Conservation (phyloP, 202 grass and related monocot species). For the Bolboschoenoplectus hybrid region DNA sequence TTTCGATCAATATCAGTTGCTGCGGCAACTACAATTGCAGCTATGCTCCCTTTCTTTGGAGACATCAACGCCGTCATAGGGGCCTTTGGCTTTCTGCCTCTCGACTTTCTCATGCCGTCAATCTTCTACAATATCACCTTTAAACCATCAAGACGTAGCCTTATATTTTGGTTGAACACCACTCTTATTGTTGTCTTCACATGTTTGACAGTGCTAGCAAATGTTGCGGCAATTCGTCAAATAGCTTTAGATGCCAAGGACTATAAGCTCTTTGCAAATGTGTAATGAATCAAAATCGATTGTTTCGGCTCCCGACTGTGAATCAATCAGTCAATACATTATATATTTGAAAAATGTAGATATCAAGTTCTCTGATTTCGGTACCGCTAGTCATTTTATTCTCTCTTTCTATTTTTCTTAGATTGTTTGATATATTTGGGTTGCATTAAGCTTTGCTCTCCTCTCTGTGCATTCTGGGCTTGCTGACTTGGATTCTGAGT, state of each 20-base stretch:
- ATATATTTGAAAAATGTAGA: no score
- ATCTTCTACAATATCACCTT: conserved; percentile 87
- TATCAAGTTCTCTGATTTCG: no score
- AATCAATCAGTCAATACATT: no score
- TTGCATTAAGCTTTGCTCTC: no score
- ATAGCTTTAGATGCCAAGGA: conserved; percentile 63
- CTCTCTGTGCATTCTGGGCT: no score
- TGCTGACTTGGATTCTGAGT: no score
- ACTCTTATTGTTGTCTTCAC: conserved; percentile 66
- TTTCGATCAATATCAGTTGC: conserved; percentile 51
- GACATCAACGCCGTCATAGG: conserved; percentile 84
- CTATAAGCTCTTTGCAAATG: conserved; percentile 94
- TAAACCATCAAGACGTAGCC: conserved; percentile 62
- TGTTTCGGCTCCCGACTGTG: no score
- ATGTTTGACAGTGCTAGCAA: conserved; percentile 51
- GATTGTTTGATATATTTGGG: no score
- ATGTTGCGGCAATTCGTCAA: conserved; percentile 72
- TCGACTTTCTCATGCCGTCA: conserved; percentile 72
- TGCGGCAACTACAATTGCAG: conserved; percentile 53
- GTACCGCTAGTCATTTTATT: no score
- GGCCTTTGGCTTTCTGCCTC: conserved; percentile 85
- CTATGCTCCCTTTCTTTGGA: conserved; percentile 86
- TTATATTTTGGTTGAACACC: conserved; percentile 83
- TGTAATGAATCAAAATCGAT: conserved; percentile 43
- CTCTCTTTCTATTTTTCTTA: no score